Percentiles rank a stretch among this genome's conserved stretches.
These are phyloP conservation scores for Saccharomyces hybrid DNA, from an alignment of 1,139 yeast genomes.

Conservation along the genomic window DNA sequence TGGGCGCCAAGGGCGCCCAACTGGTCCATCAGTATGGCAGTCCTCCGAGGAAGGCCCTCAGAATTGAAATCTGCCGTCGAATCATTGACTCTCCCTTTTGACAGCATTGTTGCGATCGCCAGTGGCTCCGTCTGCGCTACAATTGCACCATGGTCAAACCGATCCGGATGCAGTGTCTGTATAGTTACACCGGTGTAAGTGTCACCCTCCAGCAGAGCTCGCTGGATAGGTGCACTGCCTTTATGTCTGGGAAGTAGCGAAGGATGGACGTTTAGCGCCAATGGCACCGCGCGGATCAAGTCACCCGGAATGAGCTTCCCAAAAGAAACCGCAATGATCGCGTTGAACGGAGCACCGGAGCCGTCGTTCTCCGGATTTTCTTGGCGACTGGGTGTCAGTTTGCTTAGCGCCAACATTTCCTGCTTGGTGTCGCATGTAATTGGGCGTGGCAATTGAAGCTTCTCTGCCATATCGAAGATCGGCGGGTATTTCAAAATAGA, in stretches of 20 bases:
- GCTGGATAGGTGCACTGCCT: slow-evolving; percentile 89
- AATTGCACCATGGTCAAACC: slow-evolving; percentile 75
- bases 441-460: slow-evolving; percentile 33
- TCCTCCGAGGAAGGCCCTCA: slow-evolving; percentile 13
- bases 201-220: slow-evolving; percentile 63
- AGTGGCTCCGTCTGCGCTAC: slow-evolving; percentile 49
- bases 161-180: slow-evolving; percentile 81
- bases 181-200: slow-evolving; percentile 71
- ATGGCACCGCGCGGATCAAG: slow-evolving; percentile 43
- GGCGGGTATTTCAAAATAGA: slow-evolving; percentile 47
- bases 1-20: slow-evolving; percentile 57
- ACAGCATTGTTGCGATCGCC: slow-evolving; percentile 28
- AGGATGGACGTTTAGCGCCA: slow-evolving; percentile 87
- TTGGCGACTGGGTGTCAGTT: neutral
- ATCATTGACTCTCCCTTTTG: slow-evolving; percentile 4
- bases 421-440: slow-evolving; percentile 51
- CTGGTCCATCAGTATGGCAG: slow-evolving; percentile 33
- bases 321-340: slow-evolving; percentile 84
- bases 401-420: slow-evolving; percentile 43
- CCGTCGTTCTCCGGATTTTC: slow-evolving; percentile 2
- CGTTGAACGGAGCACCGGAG: slow-evolving; percentile 36
- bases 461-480: slow-evolving; percentile 41
- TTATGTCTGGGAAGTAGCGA: slow-evolving; percentile 74
- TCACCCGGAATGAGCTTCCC: slow-evolving; percentile 68
- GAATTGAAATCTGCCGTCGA: slow-evolving; percentile 7